Base-by-base conservation (phyloP, 805 yeast genomes). In the Cyberlindnera japonica region DNA sequence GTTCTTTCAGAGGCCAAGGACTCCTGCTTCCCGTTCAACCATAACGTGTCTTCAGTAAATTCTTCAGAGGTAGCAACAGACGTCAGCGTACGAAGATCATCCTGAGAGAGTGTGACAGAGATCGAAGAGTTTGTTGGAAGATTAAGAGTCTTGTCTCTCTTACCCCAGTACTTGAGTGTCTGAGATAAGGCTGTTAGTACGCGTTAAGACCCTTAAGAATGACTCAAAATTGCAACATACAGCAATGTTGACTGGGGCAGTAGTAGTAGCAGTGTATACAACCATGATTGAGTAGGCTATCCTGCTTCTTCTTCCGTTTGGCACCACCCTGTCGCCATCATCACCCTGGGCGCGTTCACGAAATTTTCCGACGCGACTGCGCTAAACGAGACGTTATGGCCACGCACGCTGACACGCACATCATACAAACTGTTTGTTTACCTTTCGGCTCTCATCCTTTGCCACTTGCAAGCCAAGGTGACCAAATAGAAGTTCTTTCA, bases 101-200 rank as follows among this genome's bases (percentile, higher is more conserved):
- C 78, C 65, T 91, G 98, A 4, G 95, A 77, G 48, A 93, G 72
- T 9, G 99, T 93, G 35, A 93, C 96, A 17, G 96, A 87, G 51
- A 93, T 89, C 21, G 97, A 89, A 11, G 95, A 85, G 69, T 93
- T 93, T 39, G 99, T 93, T 35, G 99, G 99, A 38, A 93, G 71
- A 59, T 93, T 93, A 57, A 93, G 76, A 35, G 72, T 69, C 48
- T 79, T 81, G 65, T 93, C 98, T 59, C 99, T 78, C 67, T 93
- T 93, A 35, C 99, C 99, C 99, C 99, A 93, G 70, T 93, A 93
- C 67, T 93, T 93, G 50, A 93, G 74, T 28, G 98, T 93, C 80
- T 81, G 44, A 20, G 6, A 5, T 10, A 13, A 12, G n/a, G 11
- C 17, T 27, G 34, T 34, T 26, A 11, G 25, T 19, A 17, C 13